phyloP scores from a whole-genome alignment of 768 basidiomycete species.

The Termitomyces sp. region DNA sequence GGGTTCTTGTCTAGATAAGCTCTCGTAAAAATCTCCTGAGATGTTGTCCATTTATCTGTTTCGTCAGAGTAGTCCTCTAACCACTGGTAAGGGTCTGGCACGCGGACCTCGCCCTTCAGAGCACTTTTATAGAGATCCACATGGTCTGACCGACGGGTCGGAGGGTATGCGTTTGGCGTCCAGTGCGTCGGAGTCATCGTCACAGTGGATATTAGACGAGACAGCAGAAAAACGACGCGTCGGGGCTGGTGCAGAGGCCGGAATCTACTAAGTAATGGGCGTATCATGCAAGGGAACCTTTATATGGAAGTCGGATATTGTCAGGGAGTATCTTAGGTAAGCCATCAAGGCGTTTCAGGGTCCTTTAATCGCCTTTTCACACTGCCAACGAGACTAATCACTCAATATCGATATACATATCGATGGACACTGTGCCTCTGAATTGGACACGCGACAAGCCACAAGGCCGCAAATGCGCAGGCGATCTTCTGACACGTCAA shows the following conservation, averaged over 20 bases:
- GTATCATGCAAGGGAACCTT: conserved; percentile 20
- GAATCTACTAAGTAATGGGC: conserved; percentile 13
- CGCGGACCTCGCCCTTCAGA: conserved; percentile 53
- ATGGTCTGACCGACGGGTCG: conserved; percentile 61
- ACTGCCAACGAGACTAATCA: too few relatives aligned
- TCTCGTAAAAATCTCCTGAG: conserved; percentile 58
- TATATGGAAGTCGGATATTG: conserved; percentile 16
- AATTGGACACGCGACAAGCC: conserved; percentile 8
- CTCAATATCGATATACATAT: conserved; percentile 7
- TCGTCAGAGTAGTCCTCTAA: conserved; percentile 62
- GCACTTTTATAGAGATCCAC: conserved; percentile 69
- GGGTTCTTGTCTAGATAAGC: conserved; percentile 59
- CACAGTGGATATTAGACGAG: conserved; percentile 20
- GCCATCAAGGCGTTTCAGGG: conserved; percentile 1
- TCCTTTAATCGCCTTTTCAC: too few relatives aligned
- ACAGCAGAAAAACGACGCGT: conserved; percentile 22
- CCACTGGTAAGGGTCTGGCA: conserved; percentile 75
- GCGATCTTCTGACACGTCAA: conserved; percentile 5
- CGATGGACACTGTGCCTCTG: conserved; percentile 11
- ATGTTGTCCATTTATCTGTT: conserved; percentile 60
- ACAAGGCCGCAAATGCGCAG: conserved; percentile 7
- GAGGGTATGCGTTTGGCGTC: conserved; percentile 59
- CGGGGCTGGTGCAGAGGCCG: conserved; percentile 7
- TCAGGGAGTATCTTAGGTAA: too few relatives aligned
- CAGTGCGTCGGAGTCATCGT: conserved; percentile 44